Evolutionary conservation across 1,139 yeast genomes (phyloP).

Genomic region (Yamadazyma trypodendri): DNA sequence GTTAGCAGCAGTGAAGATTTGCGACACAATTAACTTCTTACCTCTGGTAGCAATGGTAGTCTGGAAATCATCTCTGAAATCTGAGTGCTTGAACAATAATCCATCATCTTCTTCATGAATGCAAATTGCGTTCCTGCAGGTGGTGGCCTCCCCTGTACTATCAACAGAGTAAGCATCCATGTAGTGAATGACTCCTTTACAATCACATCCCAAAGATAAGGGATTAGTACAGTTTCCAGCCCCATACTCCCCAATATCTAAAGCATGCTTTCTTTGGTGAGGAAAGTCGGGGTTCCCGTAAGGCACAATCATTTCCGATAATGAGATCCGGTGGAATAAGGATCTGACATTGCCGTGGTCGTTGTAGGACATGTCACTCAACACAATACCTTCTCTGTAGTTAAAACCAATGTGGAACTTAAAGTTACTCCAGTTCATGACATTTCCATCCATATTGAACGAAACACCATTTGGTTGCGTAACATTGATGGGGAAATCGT

Average conservation of each 20-base stretch:
- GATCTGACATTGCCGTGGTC: conserved; percentile 74
- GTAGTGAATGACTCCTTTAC: conserved; percentile 82
- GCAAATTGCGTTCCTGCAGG: conserved; percentile 75
- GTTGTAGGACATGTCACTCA: conserved; percentile 69
- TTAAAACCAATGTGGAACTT: conserved; percentile 78
- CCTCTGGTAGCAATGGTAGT: conserved; percentile 76
- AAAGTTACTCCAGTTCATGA: conserved; percentile 76
- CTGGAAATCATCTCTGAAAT: conserved; percentile 76
- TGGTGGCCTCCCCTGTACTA: conserved; percentile 64
- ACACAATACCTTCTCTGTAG: conserved; percentile 81
- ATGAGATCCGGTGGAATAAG: conserved; percentile 73
- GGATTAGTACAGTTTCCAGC: conserved; percentile 86
- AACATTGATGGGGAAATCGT: conserved; percentile 61
- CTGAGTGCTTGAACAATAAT: conserved; percentile 74
- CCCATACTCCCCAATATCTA: conserved; percentile 85
- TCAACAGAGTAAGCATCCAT: conserved; percentile 72
- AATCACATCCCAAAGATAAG: conserved; percentile 74
- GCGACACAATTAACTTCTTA: conserved; percentile 69
- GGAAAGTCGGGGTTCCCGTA: conserved; percentile 79
- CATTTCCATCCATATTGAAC: conserved; percentile 65
- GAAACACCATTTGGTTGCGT: conserved; percentile 84
- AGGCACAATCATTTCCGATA: conserved; percentile 83
- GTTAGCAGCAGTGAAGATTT: conserved; percentile 82
- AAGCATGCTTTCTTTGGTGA: conserved; percentile 81
- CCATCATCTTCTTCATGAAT: conserved; percentile 88